Percentiles rank a stretch among this genome's conserved stretches.
phyloP scores from a whole-genome alignment of 2,329 filamentous ascomycete species.

The Microascus cirrosus region DNA sequence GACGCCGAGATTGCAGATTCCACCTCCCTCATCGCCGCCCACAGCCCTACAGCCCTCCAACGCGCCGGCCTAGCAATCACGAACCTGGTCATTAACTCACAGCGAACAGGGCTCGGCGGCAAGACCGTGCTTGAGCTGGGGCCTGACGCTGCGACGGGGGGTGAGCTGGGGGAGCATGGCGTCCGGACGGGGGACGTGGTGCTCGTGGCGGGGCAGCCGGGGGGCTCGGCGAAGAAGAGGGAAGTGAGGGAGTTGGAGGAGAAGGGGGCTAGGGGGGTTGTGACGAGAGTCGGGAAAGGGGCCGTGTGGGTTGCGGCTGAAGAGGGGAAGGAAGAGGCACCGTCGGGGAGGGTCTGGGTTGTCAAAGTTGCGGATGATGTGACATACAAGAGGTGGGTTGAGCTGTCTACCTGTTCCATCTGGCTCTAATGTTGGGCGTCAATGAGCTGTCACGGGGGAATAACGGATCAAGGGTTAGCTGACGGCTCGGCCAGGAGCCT shows the following conservation, averaged over 20 bases:
- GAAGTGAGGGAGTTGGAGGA: slow-evolving; percentile 61
- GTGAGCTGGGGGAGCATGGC: slow-evolving; percentile 62
- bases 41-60: slow-evolving; percentile 58
- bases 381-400: slow-evolving; percentile 43
- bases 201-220: slow-evolving; percentile 61
- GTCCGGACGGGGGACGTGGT: slow-evolving; percentile 70
- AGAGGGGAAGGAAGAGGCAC: slow-evolving; percentile 42
- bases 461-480: background rate
- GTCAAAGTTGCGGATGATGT: slow-evolving; percentile 60
- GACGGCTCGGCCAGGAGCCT: background rate
- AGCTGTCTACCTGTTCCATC: background rate
- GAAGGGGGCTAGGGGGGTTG: slow-evolving; percentile 58
- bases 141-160: slow-evolving; percentile 55
- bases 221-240: slow-evolving; percentile 59
- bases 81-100: slow-evolving; percentile 62
- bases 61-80: slow-evolving; percentile 69
- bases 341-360: slow-evolving; percentile 45
- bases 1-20: slow-evolving; percentile 63
- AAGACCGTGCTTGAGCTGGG: slow-evolving; percentile 75
- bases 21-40: slow-evolving; percentile 51
- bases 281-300: slow-evolving; percentile 49
- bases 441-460: background rate
- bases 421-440: background rate
- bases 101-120: slow-evolving; percentile 85
- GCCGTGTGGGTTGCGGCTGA: slow-evolving; percentile 59